phyloP scores from a whole-genome alignment of 495 filamentous ascomycete species.

The Baudoinia panamericana region DNA sequence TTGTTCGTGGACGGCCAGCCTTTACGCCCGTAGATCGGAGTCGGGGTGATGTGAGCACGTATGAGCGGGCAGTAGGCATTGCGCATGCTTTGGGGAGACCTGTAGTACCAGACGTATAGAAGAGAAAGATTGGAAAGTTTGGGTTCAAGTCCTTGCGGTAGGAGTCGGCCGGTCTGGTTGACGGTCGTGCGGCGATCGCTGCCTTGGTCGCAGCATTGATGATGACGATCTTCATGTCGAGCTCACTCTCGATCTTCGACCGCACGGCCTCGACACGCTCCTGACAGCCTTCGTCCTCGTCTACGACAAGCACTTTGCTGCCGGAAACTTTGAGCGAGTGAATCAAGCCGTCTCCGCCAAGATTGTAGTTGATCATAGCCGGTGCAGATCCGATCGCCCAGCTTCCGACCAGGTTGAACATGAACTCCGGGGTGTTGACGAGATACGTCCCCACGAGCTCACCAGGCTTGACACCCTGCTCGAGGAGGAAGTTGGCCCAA shows the following conservation, averaged over 20 bases:
- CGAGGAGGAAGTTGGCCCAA: slow-evolving; percentile 52
- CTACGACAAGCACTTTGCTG: slow-evolving; percentile 49
- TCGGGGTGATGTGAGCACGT: slow-evolving; percentile 27
- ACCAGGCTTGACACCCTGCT: slow-evolving; percentile 46
- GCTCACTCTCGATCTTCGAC: slow-evolving; percentile 34
- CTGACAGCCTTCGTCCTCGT: slow-evolving; percentile 43
- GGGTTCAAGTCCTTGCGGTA: slow-evolving; percentile 8
- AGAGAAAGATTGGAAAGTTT: slow-evolving; percentile 16
- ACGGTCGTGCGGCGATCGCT: slow-evolving; percentile 36
- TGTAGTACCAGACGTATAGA: slow-evolving; percentile 43
- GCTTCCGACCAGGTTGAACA: slow-evolving; percentile 48
- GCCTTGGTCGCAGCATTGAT: slow-evolving; percentile 36
- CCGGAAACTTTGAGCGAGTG: slow-evolving; percentile 54
- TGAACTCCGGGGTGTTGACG: slow-evolving; percentile 54
- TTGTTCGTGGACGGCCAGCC: slow-evolving; percentile 1
- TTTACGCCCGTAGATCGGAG: slow-evolving; percentile 49
- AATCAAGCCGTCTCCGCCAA: slow-evolving; percentile 49
- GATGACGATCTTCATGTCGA: slow-evolving; percentile 42
- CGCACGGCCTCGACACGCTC: slow-evolving; percentile 43
- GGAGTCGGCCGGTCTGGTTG: slow-evolving; percentile 16
- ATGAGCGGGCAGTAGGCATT: slow-evolving; percentile 36
- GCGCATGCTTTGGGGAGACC: slow-evolving; percentile 50
- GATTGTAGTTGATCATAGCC: slow-evolving; percentile 61
- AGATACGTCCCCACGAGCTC: slow-evolving; percentile 59
- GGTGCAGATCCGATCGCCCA: slow-evolving; percentile 55